Conservation (phyloP, 495 filamentous ascomycete genomes). For the Penicillium pulvis region DNA sequence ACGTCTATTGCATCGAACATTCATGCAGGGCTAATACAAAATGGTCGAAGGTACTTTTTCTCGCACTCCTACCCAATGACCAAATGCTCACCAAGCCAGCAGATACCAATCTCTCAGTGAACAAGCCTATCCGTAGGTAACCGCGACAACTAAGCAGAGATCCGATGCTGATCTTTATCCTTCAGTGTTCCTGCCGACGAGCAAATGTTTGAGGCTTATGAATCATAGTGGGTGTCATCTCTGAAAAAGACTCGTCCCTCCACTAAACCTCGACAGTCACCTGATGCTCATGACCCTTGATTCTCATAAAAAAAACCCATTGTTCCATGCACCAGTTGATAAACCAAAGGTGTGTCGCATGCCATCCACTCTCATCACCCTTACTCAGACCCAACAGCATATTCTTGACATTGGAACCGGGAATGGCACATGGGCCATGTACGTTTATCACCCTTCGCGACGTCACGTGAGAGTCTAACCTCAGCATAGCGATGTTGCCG, state of each 20-base stretch:
- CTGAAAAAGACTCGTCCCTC: background rate
- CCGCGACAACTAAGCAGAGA: background rate
- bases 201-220: slow-evolving; percentile 27
- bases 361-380: background rate
- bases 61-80: background rate
- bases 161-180: background rate
- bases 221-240: slow-evolving; percentile 17
- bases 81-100: background rate
- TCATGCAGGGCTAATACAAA: slow-evolving; percentile 14
- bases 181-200: slow-evolving; percentile 26
- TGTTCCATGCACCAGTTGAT: slow-evolving; percentile 12
- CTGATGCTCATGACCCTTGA: slow-evolving; percentile 17
- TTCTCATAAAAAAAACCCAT: slow-evolving; percentile 7
- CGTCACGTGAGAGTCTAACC: background rate
- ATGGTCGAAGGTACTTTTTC: slow-evolving; percentile 8
- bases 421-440: slow-evolving; percentile 33
- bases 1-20: slow-evolving; percentile 19
- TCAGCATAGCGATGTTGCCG: slow-evolving; percentile 26
- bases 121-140: slow-evolving; percentile 2
- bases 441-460: slow-evolving; percentile 2
- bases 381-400: slow-evolving; percentile 4
- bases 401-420: slow-evolving; percentile 33
- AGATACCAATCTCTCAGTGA: slow-evolving; percentile 11
- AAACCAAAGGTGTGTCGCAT: slow-evolving; percentile 3
- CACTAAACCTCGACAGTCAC: slow-evolving; percentile 15